phyloP scores from a whole-genome alignment of 2,329 filamentous ascomycete genomes.

The Dothistroma pini region DNA sequence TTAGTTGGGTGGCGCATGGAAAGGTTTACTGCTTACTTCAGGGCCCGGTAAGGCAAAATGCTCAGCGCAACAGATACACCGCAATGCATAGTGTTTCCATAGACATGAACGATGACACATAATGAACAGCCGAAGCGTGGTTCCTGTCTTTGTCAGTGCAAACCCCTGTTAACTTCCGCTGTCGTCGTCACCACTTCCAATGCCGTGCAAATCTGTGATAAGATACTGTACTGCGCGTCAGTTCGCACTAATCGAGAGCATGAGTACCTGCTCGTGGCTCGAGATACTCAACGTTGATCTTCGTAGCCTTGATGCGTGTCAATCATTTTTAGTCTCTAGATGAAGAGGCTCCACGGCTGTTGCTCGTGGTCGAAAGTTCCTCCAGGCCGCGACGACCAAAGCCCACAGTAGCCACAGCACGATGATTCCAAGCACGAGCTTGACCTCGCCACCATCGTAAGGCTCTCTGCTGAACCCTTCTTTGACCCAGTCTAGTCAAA shows the following conservation, averaged over 20 bases:
- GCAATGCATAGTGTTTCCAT: not conserved
- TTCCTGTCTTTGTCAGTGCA: not conserved
- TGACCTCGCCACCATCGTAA: conserved; percentile 31
- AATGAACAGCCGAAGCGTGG: not conserved
- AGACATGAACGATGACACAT: conserved; percentile 1
- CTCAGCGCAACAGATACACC: not conserved
- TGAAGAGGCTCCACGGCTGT: not conserved
- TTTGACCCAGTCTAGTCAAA: conserved; percentile 27
- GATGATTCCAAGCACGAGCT: conserved; percentile 26
- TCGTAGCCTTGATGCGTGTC: not conserved
- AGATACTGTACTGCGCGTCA: no score
- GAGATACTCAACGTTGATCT: not conserved
- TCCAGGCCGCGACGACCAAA: conserved; percentile 23
- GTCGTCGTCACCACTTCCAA: no score
- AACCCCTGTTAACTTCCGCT: no score
- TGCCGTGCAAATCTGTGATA: no score
- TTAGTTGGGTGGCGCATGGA: not conserved
- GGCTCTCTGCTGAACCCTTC: conserved; percentile 24
- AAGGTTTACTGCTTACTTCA: not conserved
- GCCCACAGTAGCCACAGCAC: conserved; percentile 27
- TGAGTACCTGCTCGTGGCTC: not conserved
- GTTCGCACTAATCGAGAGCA: no score
- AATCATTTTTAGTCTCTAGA: not conserved
- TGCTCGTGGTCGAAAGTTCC: conserved; percentile 13
- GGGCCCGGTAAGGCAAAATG: conserved; percentile 1